phyloP scores from a whole-genome alignment of 192 early-diverging fungal species.

The Phycomyces nitens region DNA sequence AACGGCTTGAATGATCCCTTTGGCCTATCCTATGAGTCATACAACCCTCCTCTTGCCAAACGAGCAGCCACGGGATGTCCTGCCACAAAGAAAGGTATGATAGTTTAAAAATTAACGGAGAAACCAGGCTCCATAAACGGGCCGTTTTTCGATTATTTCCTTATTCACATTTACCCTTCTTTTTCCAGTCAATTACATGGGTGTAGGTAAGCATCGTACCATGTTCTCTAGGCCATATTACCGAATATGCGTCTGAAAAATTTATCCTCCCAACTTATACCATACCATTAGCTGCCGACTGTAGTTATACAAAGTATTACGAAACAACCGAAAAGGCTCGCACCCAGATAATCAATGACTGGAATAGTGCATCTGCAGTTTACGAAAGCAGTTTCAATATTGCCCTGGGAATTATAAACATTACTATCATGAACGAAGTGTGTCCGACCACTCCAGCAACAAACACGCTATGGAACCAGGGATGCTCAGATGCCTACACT shows the following conservation, averaged over 20 bases:
- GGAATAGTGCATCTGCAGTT: constrained; percentile 76
- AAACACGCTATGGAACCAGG: constrained; percentile 70
- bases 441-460: constrained; percentile 45
- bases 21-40: not conserved
- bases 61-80: constrained; percentile 21
- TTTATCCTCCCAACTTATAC: not conserved
- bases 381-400: constrained; percentile 88
- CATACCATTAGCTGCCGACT: constrained; percentile 58
- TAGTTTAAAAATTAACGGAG: not conserved
- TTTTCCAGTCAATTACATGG: constrained; percentile 34
- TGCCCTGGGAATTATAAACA: constrained; percentile 76
- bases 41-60: not conserved
- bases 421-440: constrained; percentile 63
- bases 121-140: not conserved
- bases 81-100: constrained; percentile 26
- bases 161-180: not conserved
- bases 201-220: constrained; percentile 12
- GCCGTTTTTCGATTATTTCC: not conserved
- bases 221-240: not conserved
- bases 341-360: constrained; percentile 77
- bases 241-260: not conserved
- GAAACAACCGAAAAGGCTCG: constrained; percentile 52
- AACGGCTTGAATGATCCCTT: not conserved
- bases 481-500: constrained; percentile 65
- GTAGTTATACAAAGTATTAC: constrained; percentile 63